Evolutionary conservation across 805 yeast genomes (phyloP), one percentile per base, ranked within the genome.

Genomic region (Saccharomycopsis malanga): DNA sequence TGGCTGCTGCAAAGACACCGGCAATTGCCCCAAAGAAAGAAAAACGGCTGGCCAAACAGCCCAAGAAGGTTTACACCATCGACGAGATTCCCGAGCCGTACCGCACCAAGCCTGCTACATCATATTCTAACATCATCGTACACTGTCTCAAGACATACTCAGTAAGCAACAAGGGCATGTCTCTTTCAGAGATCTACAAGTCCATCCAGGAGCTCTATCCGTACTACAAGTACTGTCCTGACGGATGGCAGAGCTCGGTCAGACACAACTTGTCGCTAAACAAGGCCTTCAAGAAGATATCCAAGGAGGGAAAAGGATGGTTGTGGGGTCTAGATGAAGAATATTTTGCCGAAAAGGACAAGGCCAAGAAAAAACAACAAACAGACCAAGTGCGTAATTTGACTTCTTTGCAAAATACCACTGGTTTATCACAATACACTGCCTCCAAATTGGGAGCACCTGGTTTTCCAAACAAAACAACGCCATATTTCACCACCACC

Each of bases 171-270:
- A 72, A 77, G 42, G 96, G 96, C 22, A 77, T 87, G 78, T 79
- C 89, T 1, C 66, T 84, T 36, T 79, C 88, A 0, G 97, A 89
- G 53, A 87, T 93, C 39, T 83, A 87, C 63, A 83, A 83, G 45
- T 86, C 87, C 1, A 88, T 93, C 42, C 84, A 85, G 62, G 94
- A 86, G 38, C 63, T 85, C 10, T 91, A 83, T 64, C 98, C 98
- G 2, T 93, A 86, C 67, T 93, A 87, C 66, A 76, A 81, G 57
- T 91, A 87, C 64, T 89, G 97, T 58, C 91, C 95, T 0, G 95
- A 88, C 62, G 98, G 98, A 2, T 93, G 98, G 98, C 98, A 93
- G 66, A 83, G 93, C 67, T 88, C 96, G 4, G 91, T 93, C 56
- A 80, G 98, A 57, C 98, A 93, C 65, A 93, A 93, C 62, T 69